Evolutionary conservation across 2,329 filamentous ascomycete genomes (phyloP), one percentile per base, ranked within the genome.

Genomic region (Calonectria honghensis): DNA sequence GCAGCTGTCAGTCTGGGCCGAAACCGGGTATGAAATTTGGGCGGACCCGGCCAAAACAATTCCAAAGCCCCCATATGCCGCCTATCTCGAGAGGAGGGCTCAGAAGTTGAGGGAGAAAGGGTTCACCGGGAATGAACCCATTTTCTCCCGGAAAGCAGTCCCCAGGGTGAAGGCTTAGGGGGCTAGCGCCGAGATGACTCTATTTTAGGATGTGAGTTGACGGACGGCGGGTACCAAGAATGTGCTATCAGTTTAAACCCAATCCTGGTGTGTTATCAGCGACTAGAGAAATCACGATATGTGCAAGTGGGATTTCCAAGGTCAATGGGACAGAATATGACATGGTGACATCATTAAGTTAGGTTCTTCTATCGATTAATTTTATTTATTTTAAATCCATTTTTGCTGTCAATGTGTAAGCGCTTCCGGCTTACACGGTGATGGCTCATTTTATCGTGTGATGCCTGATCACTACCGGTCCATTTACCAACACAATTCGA

Each of bases 11-110:
- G 18, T 63, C 14, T 63, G 57, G 57, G 57, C 57, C 37, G 57
- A 63, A 18, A 63, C 57, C 37, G 57, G 57, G n/a, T 63, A 63
- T 16, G 57, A 63, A 29, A 10, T 63, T 20, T 63, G 57, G 57
- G 37, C 57, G 2, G 57, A 63, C 24, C 35, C 57, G 4, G 57
- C 57, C 10, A 18, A 29, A 29, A 29, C 57, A 16, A 63, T 63
- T 27, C 57, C 57, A 39, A 63, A 41, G 57, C 57, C 57, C 14
- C 24, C 57, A 11, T 63, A 63, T 18, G 24, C n/a, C 10, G 57
- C 57, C 27, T 63, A 63, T 29, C 57, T 63, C 2, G 57, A 63
- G 35, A 63, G 57, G 35, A 63, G 57, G 37, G 18, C 24, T n/a
- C 24, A 41, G 57, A 63, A 63, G 24, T 18, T 63, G 57, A 39